Percentiles rank a stretch among this genome's conserved stretches.
phyloP scores from a whole-genome alignment of 768 basidiomycete genomes.

The Leccinum disarticulatum region DNA sequence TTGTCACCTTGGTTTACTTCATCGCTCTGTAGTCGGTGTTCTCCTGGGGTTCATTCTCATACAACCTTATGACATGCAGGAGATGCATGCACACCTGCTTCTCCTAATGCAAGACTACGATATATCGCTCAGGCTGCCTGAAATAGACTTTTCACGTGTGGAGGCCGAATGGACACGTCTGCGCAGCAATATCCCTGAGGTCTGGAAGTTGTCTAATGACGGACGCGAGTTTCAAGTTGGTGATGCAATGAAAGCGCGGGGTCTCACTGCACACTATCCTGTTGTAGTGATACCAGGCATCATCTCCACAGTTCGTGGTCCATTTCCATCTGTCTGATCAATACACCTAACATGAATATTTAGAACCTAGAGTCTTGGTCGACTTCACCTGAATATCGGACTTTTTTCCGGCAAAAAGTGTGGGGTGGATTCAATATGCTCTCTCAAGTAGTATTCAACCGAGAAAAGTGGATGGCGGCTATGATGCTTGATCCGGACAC shows the following conservation, averaged over 20 bases:
- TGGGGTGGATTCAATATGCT: slow-evolving; percentile 84
- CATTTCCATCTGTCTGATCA: background rate
- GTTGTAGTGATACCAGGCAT: slow-evolving; percentile 89
- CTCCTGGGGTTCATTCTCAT: slow-evolving; percentile 64
- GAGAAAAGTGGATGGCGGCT: slow-evolving; percentile 85
- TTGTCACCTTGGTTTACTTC: slow-evolving; percentile 1
- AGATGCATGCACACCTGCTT: slow-evolving; percentile 65
- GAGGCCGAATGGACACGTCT: slow-evolving; percentile 72
- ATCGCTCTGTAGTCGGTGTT: slow-evolving; percentile 52
- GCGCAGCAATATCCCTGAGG: slow-evolving; percentile 67
- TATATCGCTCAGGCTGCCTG: slow-evolving; percentile 59
- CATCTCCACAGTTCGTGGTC: slow-evolving; percentile 71
- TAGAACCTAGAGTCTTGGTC: slow-evolving; percentile 93
- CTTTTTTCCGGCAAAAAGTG: slow-evolving; percentile 89
- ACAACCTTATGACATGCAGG: slow-evolving; percentile 64
- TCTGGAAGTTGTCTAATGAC: slow-evolving; percentile 80
- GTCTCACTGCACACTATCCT: slow-evolving; percentile 70
- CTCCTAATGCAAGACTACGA: slow-evolving; percentile 73
- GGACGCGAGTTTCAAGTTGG: slow-evolving; percentile 81
- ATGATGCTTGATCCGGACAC: slow-evolving; percentile 91
- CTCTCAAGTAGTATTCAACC: slow-evolving; percentile 78
- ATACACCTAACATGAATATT: background rate
- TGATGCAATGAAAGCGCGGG: slow-evolving; percentile 61
- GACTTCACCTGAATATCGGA: slow-evolving; percentile 76
- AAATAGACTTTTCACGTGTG: slow-evolving; percentile 64